Evolutionary conservation across 2,329 filamentous ascomycete genomes (phyloP), one percentile per base, ranked within the genome.

Genomic region (Exophiala phaeomuriformis): DNA sequence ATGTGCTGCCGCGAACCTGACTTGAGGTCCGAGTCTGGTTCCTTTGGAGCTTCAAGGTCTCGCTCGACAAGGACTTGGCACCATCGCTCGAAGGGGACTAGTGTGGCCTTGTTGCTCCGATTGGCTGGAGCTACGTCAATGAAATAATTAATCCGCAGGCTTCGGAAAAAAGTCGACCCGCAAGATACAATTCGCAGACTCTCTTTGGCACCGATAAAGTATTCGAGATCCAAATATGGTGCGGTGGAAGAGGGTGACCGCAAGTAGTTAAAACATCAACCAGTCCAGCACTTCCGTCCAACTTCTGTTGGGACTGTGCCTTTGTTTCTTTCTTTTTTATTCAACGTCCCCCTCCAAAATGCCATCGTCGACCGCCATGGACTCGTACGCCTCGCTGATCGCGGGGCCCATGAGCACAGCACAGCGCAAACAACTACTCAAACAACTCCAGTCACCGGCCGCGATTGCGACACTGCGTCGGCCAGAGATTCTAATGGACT

Each of bases 401-500:
- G 51, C 58, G 7, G 44, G 50, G n/a, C 61, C 79, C 2, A 76
- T 90, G 47, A 80, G 77, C 46, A 82, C 84, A 58, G 79, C 85
- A 10, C 86, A 95, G 67, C 84, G 87, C 48, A 97, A 97, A 68
- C 75, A 76, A 46, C 77, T 95, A 2, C 77, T 98, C 45, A 79
- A 81, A 56, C 52, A 58, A 52, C 56, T 63, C 4, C 61, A 62
- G 40, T 47, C 52, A 3, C 58, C 58, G 3, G 51, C 43, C 1
- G 47, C 52, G 30, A 79, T 86, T 57, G 85, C 94, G 71, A 83
- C 88, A 1, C 80, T 81, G 40, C 83, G 83, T 33, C 87, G 89
- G 57, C 86, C 90, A 1, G 91, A 97, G 66, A 77, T 95, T 39
- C 78, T 98, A 33, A 90, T 95, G 77, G 93, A 98, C 72, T 98